phyloP scores from a whole-genome alignment of 768 basidiomycete genomes.

The Flagelloscypha sp. region DNA sequence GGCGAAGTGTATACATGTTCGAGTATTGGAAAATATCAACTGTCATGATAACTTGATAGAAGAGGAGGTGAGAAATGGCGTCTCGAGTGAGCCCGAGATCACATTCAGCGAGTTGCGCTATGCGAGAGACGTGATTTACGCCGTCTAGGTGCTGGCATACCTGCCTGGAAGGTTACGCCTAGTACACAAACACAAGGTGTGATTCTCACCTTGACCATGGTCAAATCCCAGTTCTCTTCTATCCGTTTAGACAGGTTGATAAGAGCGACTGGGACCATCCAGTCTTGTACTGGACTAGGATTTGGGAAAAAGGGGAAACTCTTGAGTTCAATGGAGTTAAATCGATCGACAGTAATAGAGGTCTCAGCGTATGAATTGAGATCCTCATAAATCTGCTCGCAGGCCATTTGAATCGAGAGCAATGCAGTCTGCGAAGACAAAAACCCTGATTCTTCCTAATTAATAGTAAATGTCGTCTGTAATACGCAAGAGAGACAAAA shows the following conservation, averaged over 20 bases:
- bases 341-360: conserved; percentile 81
- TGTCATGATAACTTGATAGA: conserved; percentile 94
- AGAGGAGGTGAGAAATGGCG: conserved; percentile 91
- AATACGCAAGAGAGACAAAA: background rate
- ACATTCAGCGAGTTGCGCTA: conserved; percentile 87
- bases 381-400: conserved; percentile 97
- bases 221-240: conserved; percentile 94
- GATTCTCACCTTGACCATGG: conserved; percentile 66
- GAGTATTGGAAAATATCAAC: conserved; percentile 97
- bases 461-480: conserved; percentile 4
- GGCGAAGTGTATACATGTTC: conserved; percentile 91
- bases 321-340: conserved; percentile 92
- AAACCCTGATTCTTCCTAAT: conserved; percentile 81
- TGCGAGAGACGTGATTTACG: conserved; percentile 82
- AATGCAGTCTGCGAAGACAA: conserved; percentile 68
- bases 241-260: conserved; percentile 74
- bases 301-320: conserved; percentile 97
- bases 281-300: conserved; percentile 81
- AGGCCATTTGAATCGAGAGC: conserved; percentile 74
- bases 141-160: conserved; percentile 83
- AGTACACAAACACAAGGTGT: background rate
- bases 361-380: conserved; percentile 97
- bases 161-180: conserved; percentile 23
- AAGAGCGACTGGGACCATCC: conserved; percentile 91
- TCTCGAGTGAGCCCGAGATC: conserved; percentile 75